Percentiles rank a stretch among this genome's conserved stretches.
These are phyloP conservation scores for Spatholobus suberectus DNA, from an alignment of 306 rosid species.

Conservation along the genomic window DNA sequence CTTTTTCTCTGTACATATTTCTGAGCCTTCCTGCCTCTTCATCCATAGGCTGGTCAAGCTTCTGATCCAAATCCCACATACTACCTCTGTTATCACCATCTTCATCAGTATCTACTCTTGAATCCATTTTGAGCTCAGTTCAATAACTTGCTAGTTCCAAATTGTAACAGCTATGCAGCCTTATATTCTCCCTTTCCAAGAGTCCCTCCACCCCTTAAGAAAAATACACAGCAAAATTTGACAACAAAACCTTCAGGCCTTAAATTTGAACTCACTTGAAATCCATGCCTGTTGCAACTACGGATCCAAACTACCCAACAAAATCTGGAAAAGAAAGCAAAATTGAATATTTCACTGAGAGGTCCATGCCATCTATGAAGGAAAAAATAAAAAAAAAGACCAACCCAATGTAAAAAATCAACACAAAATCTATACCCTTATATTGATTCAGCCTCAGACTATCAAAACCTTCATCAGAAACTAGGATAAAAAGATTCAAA, in stretches of 20 bases:
- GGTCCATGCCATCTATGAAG: constrained; percentile 1
- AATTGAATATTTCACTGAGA: constrained; percentile 38
- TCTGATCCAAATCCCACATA: constrained; percentile 96
- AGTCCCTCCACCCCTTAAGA: constrained; percentile 41
- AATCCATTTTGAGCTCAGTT: constrained; percentile 57
- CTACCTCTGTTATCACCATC: constrained; percentile 68
- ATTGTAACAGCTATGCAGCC: constrained; percentile 33
- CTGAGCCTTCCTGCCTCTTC: constrained; percentile 90
- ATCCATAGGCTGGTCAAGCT: constrained; percentile 94
- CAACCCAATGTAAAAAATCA: constrained; percentile 34
- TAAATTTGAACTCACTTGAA: constrained; percentile 51
- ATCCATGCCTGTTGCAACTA: constrained; percentile 38
- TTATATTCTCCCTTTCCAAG: constrained; percentile 32
- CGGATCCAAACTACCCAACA: constrained; percentile 36
- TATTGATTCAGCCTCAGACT: constrained; percentile 16
- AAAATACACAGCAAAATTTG: constrained; percentile 22
- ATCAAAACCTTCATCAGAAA: background rate
- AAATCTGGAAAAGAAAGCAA: constrained; percentile 40
- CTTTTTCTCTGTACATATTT: constrained; percentile 94
- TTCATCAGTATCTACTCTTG: constrained; percentile 65
- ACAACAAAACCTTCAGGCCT: constrained; percentile 40
- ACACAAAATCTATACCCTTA: constrained; percentile 22
- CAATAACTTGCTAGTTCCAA: constrained; percentile 23
- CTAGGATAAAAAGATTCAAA: constrained; percentile 27
- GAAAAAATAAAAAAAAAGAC: background rate